Evolutionary conservation across 306 rosid species (phyloP).

Genomic region (Quercus engelmannii): DNA sequence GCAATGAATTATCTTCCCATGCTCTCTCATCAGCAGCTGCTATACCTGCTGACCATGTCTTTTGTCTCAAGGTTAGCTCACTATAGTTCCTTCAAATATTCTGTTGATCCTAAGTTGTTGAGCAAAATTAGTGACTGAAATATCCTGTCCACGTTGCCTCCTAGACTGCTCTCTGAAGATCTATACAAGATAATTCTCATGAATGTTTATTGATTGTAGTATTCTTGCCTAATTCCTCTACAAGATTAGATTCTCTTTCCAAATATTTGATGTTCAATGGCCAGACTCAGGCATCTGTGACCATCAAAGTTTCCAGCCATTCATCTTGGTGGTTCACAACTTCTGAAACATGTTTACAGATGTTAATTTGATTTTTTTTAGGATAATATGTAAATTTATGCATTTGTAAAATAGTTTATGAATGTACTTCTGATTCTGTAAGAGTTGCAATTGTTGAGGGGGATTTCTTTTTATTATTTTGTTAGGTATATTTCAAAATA

Average conservation of each 20-base stretch:
- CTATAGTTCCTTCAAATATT: neutral
- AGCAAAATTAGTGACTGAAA: neutral
- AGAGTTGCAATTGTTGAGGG: neutral
- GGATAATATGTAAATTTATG: neutral
- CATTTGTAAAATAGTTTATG: neutral
- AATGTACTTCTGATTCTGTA: neutral
- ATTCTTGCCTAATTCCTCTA: neutral
- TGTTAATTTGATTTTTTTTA: neutral
- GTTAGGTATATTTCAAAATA: neutral
- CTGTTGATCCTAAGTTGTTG: neutral
- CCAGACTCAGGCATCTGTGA: neutral
- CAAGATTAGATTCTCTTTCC: neutral
- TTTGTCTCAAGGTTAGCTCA: slow-evolving; percentile 76
- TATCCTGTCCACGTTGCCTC: slow-evolving; percentile 8
- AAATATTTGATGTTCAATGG: neutral
- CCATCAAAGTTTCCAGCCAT: neutral
- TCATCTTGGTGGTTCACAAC: neutral
- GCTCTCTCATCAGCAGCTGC: slow-evolving; percentile 98
- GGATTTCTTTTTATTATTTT: neutral
- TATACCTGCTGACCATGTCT: slow-evolving; percentile 93
- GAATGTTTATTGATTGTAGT: neutral
- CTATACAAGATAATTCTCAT: neutral
- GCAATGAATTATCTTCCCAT: slow-evolving; percentile 98
- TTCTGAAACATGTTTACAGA: neutral
- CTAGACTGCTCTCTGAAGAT: slow-evolving; percentile 17